A percentile compares a stretch with the other conserved stretches of the same genome.
These are phyloP conservation scores for Trypanosoma boissoni DNA, from an alignment of 208 protist genomes.

Conservation along the genomic window DNA sequence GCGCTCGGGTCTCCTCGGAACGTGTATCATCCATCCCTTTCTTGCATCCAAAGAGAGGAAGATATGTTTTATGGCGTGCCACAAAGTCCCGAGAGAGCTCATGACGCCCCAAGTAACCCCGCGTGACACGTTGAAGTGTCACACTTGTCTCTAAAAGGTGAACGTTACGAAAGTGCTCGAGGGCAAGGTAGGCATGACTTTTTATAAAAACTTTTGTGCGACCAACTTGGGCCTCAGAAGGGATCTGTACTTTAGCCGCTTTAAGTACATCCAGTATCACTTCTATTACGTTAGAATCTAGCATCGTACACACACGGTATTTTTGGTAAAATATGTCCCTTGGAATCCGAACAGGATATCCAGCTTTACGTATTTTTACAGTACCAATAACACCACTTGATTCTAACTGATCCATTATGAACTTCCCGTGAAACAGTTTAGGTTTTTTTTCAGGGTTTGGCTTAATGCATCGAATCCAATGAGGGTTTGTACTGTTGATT, in stretches of 20 bases:
- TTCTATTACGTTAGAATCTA: conserved; percentile 5
- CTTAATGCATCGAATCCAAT: conserved; percentile 53
- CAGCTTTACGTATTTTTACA: conserved; percentile 40
- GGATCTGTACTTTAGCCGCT: conserved; percentile 1
- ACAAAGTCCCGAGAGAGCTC: neutral
- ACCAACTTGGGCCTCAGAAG: conserved; percentile 23
- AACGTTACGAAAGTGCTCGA: conserved; percentile 21
- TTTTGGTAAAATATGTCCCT: conserved; percentile 22
- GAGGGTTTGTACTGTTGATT: conserved; percentile 38
- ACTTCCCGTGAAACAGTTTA: conserved; percentile 26
- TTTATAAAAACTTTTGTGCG: conserved; percentile 43
- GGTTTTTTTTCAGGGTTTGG: conserved; percentile 40
- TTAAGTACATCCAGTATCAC: conserved; percentile 15
- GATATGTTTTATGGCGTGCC: conserved; percentile 12
- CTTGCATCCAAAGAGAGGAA: conserved; percentile 7
- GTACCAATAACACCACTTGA: conserved; percentile 44
- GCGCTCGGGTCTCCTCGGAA: neutral
- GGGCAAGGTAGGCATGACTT: conserved; percentile 20
- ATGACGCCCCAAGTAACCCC: conserved; percentile 9
- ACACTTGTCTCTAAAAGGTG: conserved; percentile 8
- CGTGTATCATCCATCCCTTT: neutral
- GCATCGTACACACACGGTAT: conserved; percentile 26
- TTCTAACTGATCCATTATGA: conserved; percentile 37
- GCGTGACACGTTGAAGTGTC: conserved; percentile 7
- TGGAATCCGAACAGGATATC: conserved; percentile 36